Evolutionary conservation across 139 green algal genomes (phyloP).

Genomic region (Tetraselmis chui): DNA sequence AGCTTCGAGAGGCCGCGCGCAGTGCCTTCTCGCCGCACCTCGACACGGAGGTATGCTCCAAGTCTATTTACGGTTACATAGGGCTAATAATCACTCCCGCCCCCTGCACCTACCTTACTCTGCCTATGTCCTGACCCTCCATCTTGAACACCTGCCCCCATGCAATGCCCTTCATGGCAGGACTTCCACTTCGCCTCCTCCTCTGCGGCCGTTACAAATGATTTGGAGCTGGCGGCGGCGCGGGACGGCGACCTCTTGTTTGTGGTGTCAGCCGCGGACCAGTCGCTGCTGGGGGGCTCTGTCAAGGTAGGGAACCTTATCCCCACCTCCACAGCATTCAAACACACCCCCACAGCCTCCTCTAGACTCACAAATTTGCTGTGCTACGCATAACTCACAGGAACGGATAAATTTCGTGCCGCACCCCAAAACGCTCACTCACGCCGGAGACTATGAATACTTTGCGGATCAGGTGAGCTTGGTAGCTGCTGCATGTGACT

Average conservation of each 20-base stretch:
- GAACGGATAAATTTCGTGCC: constrained; percentile 68
- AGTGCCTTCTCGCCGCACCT: background rate
- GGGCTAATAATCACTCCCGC: too few relatives aligned
- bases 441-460: constrained; percentile 78
- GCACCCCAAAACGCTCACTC: constrained; percentile 76
- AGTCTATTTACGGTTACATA: too few relatives aligned
- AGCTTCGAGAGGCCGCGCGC: background rate
- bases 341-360: too few relatives aligned
- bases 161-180: background rate
- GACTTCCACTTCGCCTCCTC: background rate
- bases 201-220: background rate
- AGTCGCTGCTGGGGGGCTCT: background rate
- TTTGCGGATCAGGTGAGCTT: constrained; percentile 51
- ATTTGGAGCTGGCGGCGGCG: background rate
- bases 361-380: too few relatives aligned
- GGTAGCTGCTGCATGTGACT: too few relatives aligned
- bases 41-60: background rate
- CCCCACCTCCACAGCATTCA: too few relatives aligned
- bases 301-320: background rate
- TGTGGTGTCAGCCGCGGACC: background rate
- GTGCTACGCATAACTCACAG: too few relatives aligned
- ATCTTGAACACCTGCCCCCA: background rate
- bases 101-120: too few relatives aligned
- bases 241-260: background rate
- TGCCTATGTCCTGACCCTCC: too few relatives aligned